Base-by-base conservation (phyloP, 331 rosid species). In the Pyracantha coccinea region DNA sequence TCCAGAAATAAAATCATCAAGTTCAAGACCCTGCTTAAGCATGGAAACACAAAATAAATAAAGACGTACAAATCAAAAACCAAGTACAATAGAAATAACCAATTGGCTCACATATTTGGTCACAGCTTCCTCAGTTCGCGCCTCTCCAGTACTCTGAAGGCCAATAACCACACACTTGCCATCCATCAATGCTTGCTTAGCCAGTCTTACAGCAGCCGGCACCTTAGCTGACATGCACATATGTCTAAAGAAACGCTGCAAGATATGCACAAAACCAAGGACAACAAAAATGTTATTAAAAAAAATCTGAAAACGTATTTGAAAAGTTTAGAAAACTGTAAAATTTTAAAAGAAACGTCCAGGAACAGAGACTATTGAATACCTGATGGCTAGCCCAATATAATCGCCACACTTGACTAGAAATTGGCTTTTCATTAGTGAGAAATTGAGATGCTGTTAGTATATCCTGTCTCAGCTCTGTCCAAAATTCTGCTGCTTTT, bases 321-420 rank as follows among this genome's bases (percentile, higher is more conserved):
- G 47, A 41, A 41, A 41, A 11, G 47, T 41, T 41, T 3, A 41
- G 47, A 41, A 41, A 41, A 41, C 47, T 11, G 47, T 41, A 41
- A n/a, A n/a, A 41, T 3, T 3, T 41, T 41, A 41, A 41, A 15
- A 20, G 16, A 57, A 20, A 16, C 23, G 38, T 59, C 57, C 19
- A 33, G 8, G 33, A 23, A 57, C 19, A 5, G 23, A 35, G 68
- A 54, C 52, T 27, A n/a, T n/a, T n/a, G n/a, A 58, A 68, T 89
- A 94, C 99, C 96, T 94, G 99, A 87, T 94, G 99, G 80, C 97
- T 90, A 66, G 99, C 99, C 99, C 99, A 94, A 81, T 90, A 94
- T 59, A 94, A 77, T 75, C 97, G 85, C 99, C 99, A 94, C n/a
- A 94, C 74, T 77, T 94, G 97, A 87, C 96, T 91, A 62, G 90